Evolutionary conservation across 2,329 filamentous ascomycete genomes (phyloP).

Genomic region (Penicillium crustosum): DNA sequence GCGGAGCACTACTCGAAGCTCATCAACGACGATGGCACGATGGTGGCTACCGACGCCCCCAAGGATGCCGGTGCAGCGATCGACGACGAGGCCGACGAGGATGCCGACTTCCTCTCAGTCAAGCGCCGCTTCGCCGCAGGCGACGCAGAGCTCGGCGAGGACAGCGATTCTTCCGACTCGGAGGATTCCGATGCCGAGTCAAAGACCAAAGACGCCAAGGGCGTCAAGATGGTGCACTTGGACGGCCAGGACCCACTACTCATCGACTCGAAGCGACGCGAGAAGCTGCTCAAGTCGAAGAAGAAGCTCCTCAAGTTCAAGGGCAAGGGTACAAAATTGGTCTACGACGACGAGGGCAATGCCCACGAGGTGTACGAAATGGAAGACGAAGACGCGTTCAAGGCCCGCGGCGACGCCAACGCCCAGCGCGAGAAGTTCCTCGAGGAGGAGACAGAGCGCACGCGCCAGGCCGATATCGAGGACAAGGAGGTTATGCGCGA

Average conservation of each 20-base stretch:
- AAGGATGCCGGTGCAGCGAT: slow-evolving; percentile 31
- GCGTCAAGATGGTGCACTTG: slow-evolving; percentile 50
- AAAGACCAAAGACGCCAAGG: slow-evolving; percentile 37
- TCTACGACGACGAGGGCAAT: slow-evolving; percentile 90
- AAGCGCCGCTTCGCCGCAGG: slow-evolving; percentile 81
- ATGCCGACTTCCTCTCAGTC: slow-evolving; percentile 80
- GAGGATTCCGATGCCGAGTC: slow-evolving; percentile 45
- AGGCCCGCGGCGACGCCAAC: slow-evolving; percentile 69
- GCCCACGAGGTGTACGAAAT: slow-evolving; percentile 85
- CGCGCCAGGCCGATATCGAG: slow-evolving; percentile 71
- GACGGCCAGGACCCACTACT: slow-evolving; percentile 68
- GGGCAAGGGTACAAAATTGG: slow-evolving; percentile 77
- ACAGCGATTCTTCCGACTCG: slow-evolving; percentile 21
- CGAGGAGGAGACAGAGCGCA: slow-evolving; percentile 69
- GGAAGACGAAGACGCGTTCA: slow-evolving; percentile 79
- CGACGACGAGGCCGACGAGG: slow-evolving; percentile 60
- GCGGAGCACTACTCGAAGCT: slow-evolving; percentile 92
- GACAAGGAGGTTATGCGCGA: slow-evolving; percentile 81
- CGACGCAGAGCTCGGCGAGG: slow-evolving; percentile 53
- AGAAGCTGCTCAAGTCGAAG: slow-evolving; percentile 93
- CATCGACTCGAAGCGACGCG: slow-evolving; percentile 90
- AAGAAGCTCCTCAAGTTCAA: slow-evolving; percentile 91
- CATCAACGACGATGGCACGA: slow-evolving; percentile 61
- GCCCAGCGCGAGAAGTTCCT: slow-evolving; percentile 76
- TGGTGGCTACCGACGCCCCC: slow-evolving; percentile 31